A percentile compares a stretch with the other conserved stretches of the same genome.
These are phyloP conservation scores for Wickerhamiella azyma DNA, from an alignment of 805 yeast genomes.

Conservation along the genomic window DNA sequence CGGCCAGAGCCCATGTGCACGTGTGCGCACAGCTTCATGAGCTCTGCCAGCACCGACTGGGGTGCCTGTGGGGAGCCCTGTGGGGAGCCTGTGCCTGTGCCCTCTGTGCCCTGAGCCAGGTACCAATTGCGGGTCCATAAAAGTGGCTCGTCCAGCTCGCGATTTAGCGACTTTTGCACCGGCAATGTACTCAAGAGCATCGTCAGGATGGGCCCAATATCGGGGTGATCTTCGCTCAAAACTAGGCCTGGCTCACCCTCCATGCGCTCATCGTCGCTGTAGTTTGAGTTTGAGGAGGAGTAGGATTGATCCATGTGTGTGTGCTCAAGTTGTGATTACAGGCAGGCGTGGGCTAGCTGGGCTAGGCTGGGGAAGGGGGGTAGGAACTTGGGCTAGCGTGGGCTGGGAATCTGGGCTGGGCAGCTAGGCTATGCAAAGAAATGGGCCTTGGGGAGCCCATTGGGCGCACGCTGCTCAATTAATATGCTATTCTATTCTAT, in stretches of 20 bases:
- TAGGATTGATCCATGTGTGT: background rate
- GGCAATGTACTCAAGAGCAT: background rate
- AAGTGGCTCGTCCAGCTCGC: slow-evolving; percentile 40
- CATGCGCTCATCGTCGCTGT: background rate
- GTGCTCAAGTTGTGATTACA: background rate
- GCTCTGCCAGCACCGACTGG: background rate
- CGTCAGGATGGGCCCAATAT: slow-evolving; percentile 3
- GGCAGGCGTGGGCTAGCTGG: too few species aligned
- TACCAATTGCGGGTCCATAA: slow-evolving; percentile 56
- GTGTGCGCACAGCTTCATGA: slow-evolving; percentile 2
- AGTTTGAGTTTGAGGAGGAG: background rate
- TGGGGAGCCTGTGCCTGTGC: too few species aligned
- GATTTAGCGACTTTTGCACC: slow-evolving; percentile 28
- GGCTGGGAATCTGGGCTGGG: too few species aligned
- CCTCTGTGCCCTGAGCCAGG: background rate
- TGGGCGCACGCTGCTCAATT: too few species aligned
- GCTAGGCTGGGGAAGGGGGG: too few species aligned
- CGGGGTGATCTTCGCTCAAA: background rate
- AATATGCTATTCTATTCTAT: background rate
- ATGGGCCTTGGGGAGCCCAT: too few species aligned
- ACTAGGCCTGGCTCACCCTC: slow-evolving; percentile 5
- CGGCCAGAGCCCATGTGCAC: slow-evolving; percentile 5
- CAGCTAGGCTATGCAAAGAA: too few species aligned
- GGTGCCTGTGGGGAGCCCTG: background rate
- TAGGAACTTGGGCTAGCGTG: too few species aligned